Evolutionary conservation across 106 monocot species (phyloP), one percentile per base, ranked within the genome.

Genomic region (Acanthochlamys bracteata): DNA sequence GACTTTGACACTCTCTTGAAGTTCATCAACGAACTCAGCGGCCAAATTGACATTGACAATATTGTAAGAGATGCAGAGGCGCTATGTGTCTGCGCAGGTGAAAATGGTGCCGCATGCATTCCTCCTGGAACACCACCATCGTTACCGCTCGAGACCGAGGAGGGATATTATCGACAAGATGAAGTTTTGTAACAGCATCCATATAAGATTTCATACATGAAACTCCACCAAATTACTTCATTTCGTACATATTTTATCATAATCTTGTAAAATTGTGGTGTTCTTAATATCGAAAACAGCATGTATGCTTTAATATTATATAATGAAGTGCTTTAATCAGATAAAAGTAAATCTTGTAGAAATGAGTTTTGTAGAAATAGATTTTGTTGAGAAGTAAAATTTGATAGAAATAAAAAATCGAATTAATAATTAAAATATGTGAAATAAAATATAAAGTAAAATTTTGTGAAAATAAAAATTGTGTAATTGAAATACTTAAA

Each of bases 61-160:
- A 75, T 55, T 4, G 61, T 96, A 47, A 73, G 76, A 47, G 95
- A 84, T 47, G 95, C 90, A 1, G 95, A 96, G 74, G 86, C 87
- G 4, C 65, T 96, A 7, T 96, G 95, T 47, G 26, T 41, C 17
- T 77, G 73, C 39, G 95, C 86, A 4, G 95, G 90, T 45, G 90
- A 90, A 66, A 80, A 80, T 53, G 95, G 90, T 11, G 87, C 67
- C 6, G 86, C 90, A 8, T 91, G 79, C 66, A 96, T 96, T 41
- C 95, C 95, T 10, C 90, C 90, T 1, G 95, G 95, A 21, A 96
- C 95, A 10, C 95, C 95, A 24, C 90, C 95, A 11, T 96, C 95
- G 40, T 39, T 96, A 39, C 80, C 95, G 0, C 42, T 75, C 0
- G 87, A 91, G 40, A 73, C 78, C 0, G 77, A 77, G 4, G 21